Evolutionary conservation across 116 monocot genomes (phyloP).

Genomic region (Posidonia oceanica): DNA sequence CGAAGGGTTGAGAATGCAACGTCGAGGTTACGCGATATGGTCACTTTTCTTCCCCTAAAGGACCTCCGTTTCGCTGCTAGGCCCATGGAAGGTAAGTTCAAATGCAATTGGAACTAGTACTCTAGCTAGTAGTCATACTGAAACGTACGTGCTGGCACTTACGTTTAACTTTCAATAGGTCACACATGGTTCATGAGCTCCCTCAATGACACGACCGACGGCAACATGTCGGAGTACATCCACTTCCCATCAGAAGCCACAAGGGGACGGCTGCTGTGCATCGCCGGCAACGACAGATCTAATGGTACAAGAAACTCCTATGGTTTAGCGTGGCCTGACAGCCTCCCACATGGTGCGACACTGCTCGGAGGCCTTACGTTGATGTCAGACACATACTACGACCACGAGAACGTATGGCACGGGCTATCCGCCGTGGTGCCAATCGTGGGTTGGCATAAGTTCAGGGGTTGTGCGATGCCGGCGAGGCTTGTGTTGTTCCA

Average conservation of each 20-base stretch:
- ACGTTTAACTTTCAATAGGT: not conserved
- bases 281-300: constrained; percentile 23
- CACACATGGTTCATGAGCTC: constrained; percentile 80
- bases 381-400: constrained; percentile 55
- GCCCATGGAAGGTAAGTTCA: constrained; percentile 15
- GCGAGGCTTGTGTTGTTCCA: constrained; percentile 53
- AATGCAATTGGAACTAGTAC: not conserved
- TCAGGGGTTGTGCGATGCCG: constrained; percentile 17
- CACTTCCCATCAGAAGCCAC: constrained; percentile 46
- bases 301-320: constrained; percentile 54
- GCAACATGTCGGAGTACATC: constrained; percentile 38
- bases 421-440: constrained; percentile 41
- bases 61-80: constrained; percentile 26
- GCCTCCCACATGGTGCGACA: constrained; percentile 32
- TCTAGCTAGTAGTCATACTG: not conserved
- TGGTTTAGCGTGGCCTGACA: constrained; percentile 33
- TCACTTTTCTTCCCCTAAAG: constrained; percentile 58
- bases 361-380: constrained; percentile 45
- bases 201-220: constrained; percentile 42
- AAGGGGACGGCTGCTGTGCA: constrained; percentile 35
- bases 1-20: constrained; percentile 5
- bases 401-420: constrained; percentile 57
- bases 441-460: constrained; percentile 37
- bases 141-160: not conserved
- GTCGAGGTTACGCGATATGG: constrained; percentile 15